A percentile compares a stretch with the other conserved stretches of the same genome.
Evolutionary conservation across 495 filamentous ascomycete species (phyloP).

Genomic region (Xylaria curta): DNA sequence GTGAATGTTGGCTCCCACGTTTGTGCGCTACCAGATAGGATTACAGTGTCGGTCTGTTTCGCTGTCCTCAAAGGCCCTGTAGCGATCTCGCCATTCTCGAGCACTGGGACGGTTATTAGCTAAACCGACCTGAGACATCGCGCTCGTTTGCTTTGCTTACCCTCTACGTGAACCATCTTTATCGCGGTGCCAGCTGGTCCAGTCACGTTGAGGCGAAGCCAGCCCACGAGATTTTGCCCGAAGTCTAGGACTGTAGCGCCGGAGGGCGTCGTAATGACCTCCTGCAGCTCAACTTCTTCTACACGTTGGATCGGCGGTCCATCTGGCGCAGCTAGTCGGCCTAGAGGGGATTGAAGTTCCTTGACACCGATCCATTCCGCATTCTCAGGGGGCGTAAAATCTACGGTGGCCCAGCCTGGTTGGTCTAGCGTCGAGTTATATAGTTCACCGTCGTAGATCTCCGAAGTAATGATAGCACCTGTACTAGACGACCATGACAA

Average conservation of each 20-base stretch:
- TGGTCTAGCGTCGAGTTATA: slow-evolving; percentile 49
- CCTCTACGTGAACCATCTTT: slow-evolving; percentile 55
- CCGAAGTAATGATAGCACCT: slow-evolving; percentile 52
- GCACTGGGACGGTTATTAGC: slow-evolving; percentile 40
- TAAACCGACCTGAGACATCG: background rate
- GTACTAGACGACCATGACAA: slow-evolving; percentile 49
- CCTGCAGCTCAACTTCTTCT: slow-evolving; percentile 42
- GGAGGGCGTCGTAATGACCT: slow-evolving; percentile 51
- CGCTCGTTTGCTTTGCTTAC: slow-evolving; percentile 23
- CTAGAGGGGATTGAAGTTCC: slow-evolving; percentile 35
- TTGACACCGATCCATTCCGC: slow-evolving; percentile 35
- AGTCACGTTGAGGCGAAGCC: slow-evolving; percentile 45
- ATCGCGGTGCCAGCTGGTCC: slow-evolving; percentile 46
- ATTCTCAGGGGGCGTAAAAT: slow-evolving; percentile 34
- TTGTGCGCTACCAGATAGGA: slow-evolving; percentile 40
- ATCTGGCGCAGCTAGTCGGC: slow-evolving; percentile 44
- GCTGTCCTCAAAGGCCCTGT: slow-evolving; percentile 56
- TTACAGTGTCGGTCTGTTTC: slow-evolving; percentile 52
- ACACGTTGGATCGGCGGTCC: slow-evolving; percentile 47
- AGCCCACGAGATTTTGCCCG: slow-evolving; percentile 63
- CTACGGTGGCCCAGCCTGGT: slow-evolving; percentile 32
- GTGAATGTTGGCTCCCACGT: slow-evolving; percentile 57
- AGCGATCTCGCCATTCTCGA: slow-evolving; percentile 58
- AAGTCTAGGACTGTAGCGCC: slow-evolving; percentile 60
- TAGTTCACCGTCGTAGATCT: slow-evolving; percentile 62